Evolutionary conservation across 495 filamentous ascomycete genomes (phyloP).

Genomic region (Trichoderma virens): DNA sequence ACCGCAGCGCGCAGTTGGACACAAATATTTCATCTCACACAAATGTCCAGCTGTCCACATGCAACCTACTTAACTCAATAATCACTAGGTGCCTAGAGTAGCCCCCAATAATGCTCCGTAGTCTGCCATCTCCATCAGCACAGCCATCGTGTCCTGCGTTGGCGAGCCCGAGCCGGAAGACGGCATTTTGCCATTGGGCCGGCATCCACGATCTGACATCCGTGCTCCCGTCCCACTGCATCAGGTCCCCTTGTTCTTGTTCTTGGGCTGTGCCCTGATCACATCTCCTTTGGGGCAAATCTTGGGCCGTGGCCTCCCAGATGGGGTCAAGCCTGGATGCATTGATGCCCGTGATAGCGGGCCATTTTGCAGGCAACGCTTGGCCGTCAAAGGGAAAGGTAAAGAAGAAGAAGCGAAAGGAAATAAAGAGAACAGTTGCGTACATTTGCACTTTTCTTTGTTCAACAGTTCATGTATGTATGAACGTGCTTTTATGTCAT

Average conservation of each 20-base stretch:
- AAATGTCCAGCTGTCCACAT: no score
- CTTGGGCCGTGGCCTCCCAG: background rate
- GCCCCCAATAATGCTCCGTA: background rate
- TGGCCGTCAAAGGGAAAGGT: background rate
- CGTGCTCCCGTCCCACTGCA: slow-evolving; percentile 3
- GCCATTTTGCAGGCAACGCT: background rate
- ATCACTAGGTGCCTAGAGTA: no score
- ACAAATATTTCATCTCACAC: no score
- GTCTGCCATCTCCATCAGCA: background rate
- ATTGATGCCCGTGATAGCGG: background rate
- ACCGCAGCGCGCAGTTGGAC: no score
- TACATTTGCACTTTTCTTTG: no score
- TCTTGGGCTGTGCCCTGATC: background rate
- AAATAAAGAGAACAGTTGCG: no score
- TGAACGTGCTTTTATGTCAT: no score
- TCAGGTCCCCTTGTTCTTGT: background rate
- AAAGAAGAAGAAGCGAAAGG: no score
- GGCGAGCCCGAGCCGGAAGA: background rate
- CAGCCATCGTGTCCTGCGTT: background rate
- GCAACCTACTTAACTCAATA: background rate
- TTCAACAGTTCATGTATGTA: no score
- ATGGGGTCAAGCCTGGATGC: background rate
- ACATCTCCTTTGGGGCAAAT: background rate
- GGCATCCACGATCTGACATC: background rate
- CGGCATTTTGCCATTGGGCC: slow-evolving; percentile 2